Evolutionary conservation across 768 basidiomycete genomes (phyloP), one percentile per base, ranked within the genome.

Genomic region (Macrolepiota dolichaula): DNA sequence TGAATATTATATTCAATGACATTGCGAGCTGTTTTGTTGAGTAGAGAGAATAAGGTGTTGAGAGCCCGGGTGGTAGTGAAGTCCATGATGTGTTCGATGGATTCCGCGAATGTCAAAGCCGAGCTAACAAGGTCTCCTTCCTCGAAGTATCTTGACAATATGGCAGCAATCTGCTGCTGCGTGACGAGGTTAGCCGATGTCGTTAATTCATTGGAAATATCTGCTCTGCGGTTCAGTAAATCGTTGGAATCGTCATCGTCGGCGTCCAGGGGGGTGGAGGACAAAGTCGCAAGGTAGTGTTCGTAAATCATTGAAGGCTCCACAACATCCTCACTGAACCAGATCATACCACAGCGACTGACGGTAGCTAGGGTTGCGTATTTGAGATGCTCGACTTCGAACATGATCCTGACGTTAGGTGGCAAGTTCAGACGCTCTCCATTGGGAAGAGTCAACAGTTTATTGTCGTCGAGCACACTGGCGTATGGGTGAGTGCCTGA

Each of bases 261-360:
- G 9, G 88, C 88, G 69, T 94, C 95, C 66, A 98, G 75, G 11
- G 94, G 85, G 1, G 88, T 79, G 1, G 86, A 77, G 0, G 88
- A 80, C 27, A 98, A 79, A 0, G 88, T 88, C 55, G 84, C 81
- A 50, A 99, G 84, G 69, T 98, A 96, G 70, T 98, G 84, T 55
- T 84, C 86, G 73, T 91, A 97, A 17, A 97, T 85, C 97, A 98
- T 98, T 0, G 81, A 76, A 5, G 95, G 87, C 64, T 93, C 89
- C 27, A 99, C 86, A 51, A 97, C 87, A 65, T 98, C 95, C 61
- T 98, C 95, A 71, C 95, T 98, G 78, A 99, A 99, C 97, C 97
- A 99, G 67, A 99, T 96, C 97, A 99, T 99, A 72, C 97, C 97
- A 70, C 97, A 99, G 59, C 97, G 96, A 85, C 94, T 97, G 80